Conservation (phyloP, 495 filamentous ascomycete genomes). For the Eremomyces bilateralis region DNA sequence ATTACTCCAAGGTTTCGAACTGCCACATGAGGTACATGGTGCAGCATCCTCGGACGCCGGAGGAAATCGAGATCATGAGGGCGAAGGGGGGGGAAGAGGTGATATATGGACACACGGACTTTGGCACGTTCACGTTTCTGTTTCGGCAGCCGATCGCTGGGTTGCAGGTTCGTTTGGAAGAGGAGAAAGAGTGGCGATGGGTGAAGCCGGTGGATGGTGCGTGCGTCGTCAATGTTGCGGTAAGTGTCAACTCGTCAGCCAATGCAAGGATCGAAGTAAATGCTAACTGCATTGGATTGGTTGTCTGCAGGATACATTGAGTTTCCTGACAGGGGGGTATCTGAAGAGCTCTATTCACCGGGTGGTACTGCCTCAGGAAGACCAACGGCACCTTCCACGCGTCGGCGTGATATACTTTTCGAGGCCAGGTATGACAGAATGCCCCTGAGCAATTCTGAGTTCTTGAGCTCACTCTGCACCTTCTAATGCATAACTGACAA, state of each 20-base stretch:
- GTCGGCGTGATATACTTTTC: conserved; percentile 15
- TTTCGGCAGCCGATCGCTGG: conserved; percentile 34
- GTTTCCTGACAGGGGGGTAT: conserved; percentile 13
- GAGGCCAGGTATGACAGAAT: no score
- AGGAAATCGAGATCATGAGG: no score
- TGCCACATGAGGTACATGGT: not conserved
- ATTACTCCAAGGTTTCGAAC: not conserved
- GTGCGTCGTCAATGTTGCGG: conserved; percentile 15
- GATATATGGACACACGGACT: conserved; percentile 35
- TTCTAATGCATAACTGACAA: no score
- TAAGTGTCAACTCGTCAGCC: no score
- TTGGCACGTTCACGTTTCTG: conserved; percentile 30
- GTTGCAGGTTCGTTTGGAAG: conserved; percentile 23
- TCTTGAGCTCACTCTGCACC: no score
- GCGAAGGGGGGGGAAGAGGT: no score
- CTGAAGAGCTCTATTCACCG: conserved; percentile 13
- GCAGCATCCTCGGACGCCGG: not conserved
- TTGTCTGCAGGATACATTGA: no score
- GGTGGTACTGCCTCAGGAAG: conserved; percentile 12
- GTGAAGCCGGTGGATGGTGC: conserved; percentile 11
- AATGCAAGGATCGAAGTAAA: no score
- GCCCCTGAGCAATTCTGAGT: no score
- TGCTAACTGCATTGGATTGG: no score
- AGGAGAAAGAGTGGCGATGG: conserved; percentile 14
- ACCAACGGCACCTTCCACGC: conserved; percentile 11